Base-by-base conservation (phyloP, 1,284 basidiomycete species). In the Serendipita sp. region DNA sequence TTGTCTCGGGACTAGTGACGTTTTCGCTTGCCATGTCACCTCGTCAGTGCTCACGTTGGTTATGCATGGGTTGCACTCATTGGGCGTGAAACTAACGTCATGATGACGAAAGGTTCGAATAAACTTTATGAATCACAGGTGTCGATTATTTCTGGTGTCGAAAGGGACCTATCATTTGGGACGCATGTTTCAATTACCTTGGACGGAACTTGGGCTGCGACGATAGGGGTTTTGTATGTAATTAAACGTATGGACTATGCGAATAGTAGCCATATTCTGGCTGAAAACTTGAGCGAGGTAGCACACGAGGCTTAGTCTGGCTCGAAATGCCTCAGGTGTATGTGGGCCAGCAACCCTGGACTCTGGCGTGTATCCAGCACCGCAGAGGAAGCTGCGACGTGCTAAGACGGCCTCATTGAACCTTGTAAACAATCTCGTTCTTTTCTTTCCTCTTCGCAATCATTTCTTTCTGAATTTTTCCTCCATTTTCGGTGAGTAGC, bases 401-500 rank as follows among this genome's bases (percentile, higher is more conserved):
- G 47, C 47, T 8, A 30, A 49, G 47, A 49, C 17, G 47, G 17
- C 29, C 47, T 5, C 17, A 30, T 34, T 58, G 53, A 30, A 34
- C 17, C 34, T 35, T 8, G 53, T 26, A 30, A 58, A 4, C 32
- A 58, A 30, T 58, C 53, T 58, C 53, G 32, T 58, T 58, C 53
- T n/a, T 58, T 58, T 58, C 53, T 35, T 58, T 34, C 26, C 34
- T 58, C 26, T n/a, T 35, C 26, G 8, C 53, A 22, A 58, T 58
- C 53, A 22, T 58, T 58, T 58, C 53, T 58, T 58, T 58, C 32
- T 35, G 17, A 26, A 30, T 58, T 58, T 58, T 32, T 58, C 32
- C 53, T 30, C 15, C 34, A 34, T 26, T 34, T 58, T 34, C 32
- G 53, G 53, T 58, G 34, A 22, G 53, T 58, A 22, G 53, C n/a